Evolutionary conservation across 495 filamentous ascomycete genomes (phyloP), one percentile per base, ranked within the genome.

Genomic region (Haplographium delicatum): DNA sequence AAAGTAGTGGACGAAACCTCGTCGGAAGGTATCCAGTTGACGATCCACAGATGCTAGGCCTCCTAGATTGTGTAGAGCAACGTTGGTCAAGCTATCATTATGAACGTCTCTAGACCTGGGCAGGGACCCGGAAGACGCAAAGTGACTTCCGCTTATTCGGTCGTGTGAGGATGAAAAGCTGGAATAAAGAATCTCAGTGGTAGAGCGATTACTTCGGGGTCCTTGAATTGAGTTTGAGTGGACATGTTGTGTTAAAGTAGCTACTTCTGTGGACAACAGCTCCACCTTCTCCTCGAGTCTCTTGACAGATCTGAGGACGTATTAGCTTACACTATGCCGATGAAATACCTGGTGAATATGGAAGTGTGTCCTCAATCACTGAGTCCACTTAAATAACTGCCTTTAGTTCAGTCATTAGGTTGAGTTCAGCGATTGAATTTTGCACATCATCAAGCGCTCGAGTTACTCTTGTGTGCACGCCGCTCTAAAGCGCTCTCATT

Each of bases 1-100:
- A 47, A 68, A 68, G 44, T 62, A 64, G 28, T 58, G 47, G 9
- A 68, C 42, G 44, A 61, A 59, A n/a, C 48, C 41, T 24, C 56
- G 51, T 45, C 57, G 51, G 49, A 68, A 68, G 7, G 58, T 26
- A 18, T 38, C 47, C 13, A 68, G 47, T 18, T 42, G 55, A 27
- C 64, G 61, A 23, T 62, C 61, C 27, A 57, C 57, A 34, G 44
- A 3, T 47, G 30, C 44, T 15, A 47, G 44, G 44, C 28, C 27
- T 47, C 44, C 44, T 34, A 47, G 7, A 47, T 47, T 28, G 44
- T 37, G 44, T 47, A 47, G 44, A 47, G 35, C 44, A 47, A 35
- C 44, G 44, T 47, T 47, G 44, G 44, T 37, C 44, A 47, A 47
- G 44, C 44, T 47, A 47, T 47, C 30, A 47, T 47, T 47, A 47